phyloP scores from a whole-genome alignment of 441 rosid genomes.

The Euphorbia schlechtendalii region DNA sequence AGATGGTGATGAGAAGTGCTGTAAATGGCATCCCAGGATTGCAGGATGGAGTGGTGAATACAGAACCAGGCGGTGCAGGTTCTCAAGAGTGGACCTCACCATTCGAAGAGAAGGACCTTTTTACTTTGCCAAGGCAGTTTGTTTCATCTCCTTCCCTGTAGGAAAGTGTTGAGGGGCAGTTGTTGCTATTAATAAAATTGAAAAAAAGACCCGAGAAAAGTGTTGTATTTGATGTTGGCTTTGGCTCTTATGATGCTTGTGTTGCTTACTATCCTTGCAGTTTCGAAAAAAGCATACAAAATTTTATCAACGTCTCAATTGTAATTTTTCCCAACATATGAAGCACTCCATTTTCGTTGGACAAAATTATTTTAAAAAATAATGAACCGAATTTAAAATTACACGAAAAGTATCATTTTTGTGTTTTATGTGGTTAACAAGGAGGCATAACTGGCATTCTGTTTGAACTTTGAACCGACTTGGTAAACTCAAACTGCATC shows the following conservation, averaged over 20 bases:
- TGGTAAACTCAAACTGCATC: no score
- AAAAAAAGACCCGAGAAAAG: constrained; percentile 17
- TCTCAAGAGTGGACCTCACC: constrained; percentile 54
- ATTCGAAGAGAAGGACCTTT: constrained; percentile 49
- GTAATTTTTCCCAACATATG: not conserved
- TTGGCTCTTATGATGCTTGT: constrained; percentile 26
- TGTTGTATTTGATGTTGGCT: constrained; percentile 41
- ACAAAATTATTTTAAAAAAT: no score
- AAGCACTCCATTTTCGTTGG: no score
- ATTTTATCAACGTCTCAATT: no score
- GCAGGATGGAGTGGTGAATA: constrained; percentile 24
- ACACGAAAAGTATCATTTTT: no score
- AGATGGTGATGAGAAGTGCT: constrained; percentile 38
- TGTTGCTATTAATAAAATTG: constrained; percentile 28
- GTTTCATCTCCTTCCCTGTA: constrained; percentile 48
- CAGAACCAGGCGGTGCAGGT: constrained; percentile 29
- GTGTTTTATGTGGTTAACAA: no score
- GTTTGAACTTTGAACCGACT: no score
- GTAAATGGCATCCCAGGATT: constrained; percentile 31
- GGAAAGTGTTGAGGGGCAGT: constrained; percentile 15
- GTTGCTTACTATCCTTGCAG: constrained; percentile 22
- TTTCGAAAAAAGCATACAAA: constrained; percentile 2
- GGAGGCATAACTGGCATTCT: no score
- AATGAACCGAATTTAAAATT: no score
- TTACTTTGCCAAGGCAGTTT: constrained; percentile 56